These are phyloP conservation scores for Boletus sensibilis DNA, from an alignment of 768 basidiomycete species.

Conservation along the genomic window DNA sequence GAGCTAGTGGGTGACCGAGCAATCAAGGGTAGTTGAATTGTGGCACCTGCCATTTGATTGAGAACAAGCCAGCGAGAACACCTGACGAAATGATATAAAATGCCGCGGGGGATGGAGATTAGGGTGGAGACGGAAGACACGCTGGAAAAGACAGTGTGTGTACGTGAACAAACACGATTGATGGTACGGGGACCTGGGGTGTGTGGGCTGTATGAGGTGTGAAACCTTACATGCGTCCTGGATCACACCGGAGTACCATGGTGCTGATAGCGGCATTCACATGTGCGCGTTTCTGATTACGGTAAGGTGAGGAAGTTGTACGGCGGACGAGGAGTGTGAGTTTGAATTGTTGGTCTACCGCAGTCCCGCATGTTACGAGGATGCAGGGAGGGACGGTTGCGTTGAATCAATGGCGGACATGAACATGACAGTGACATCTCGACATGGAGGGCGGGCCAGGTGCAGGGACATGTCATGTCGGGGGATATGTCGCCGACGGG, in stretches of 20 bases:
- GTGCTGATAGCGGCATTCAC: conserved; percentile 35
- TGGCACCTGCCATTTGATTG: conserved; percentile 17
- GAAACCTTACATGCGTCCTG: conserved; percentile 32
- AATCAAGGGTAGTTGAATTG: conserved; percentile 7
- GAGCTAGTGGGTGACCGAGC: conserved; percentile 1
- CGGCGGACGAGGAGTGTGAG: conserved; percentile 21
- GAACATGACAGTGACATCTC: conserved; percentile 29
- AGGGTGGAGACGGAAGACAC: conserved; percentile 32
- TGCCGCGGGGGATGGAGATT: conserved; percentile 34
- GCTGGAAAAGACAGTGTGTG: conserved; percentile 31
- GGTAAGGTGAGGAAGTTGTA: conserved; percentile 30
- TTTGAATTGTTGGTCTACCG: conserved; percentile 18
- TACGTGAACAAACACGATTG: conserved; percentile 37
- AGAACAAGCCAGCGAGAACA: conserved; percentile 12
- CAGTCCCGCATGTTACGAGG: conserved; percentile 21
- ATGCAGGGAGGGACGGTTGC: conserved; percentile 3
- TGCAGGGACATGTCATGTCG: conserved; percentile 24
- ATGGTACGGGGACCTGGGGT: conserved; percentile 35
- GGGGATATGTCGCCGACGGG: conserved; percentile 29
- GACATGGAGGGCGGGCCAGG: conserved; percentile 21
- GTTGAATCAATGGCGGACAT: conserved; percentile 20
- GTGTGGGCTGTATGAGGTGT: conserved; percentile 34
- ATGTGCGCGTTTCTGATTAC: conserved; percentile 36
- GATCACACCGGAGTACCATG: conserved; percentile 29
- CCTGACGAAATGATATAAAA: conserved; percentile 20